Base-by-base conservation (phyloP, 2,329 filamentous ascomycete genomes). In the Cordyceps fumosorosea region DNA sequence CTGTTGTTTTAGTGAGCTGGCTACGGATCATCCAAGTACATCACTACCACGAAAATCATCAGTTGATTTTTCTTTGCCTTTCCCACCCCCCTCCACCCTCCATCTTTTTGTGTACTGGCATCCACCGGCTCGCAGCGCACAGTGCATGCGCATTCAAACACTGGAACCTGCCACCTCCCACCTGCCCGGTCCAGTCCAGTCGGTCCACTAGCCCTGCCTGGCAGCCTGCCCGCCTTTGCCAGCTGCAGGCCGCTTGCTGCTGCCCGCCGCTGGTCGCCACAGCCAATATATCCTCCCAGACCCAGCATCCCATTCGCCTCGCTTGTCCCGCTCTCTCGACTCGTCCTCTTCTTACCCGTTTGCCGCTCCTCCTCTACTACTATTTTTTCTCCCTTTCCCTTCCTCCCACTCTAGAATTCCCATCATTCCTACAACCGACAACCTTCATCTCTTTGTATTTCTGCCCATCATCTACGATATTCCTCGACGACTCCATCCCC, bases 321-420 rank as follows among this genome's bases (percentile, higher is more conserved):
- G 26, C 44, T 34, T 16, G n/a, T 45, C 26, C 55, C 12, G n/a
- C 44, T 58, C 51, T 20, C 56, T 58, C 45, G 56, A 58, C 56
- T 58, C 32, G 56, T 29, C 42, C 42, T 57, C 42, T 34, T 57
- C 26, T 57, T 37, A 48, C n/a, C 56, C 45, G 56, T 58, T 58
- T 58, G 56, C 44, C 56, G 34, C n/a, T 58, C 18, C 24, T 16
- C n/a, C 22, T 42, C 34, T 3, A 12, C 37, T 56, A 6, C 29
- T 7, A 7, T 34, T 24, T 22, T 40, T 11, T 37, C 55, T 50
- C n/a, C 22, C 10, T 24, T 24, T 3, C 32, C n/a, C 32, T 22
- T 40, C 32, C 29, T 24, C 24, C n/a, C n/a, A 37, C 34, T 14
- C 7, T 37, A 37, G 8, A 37, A 37, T 16, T 24, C 51, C 16